Base-by-base conservation (phyloP, 805 yeast species). In the Ogataea allantospora region DNA sequence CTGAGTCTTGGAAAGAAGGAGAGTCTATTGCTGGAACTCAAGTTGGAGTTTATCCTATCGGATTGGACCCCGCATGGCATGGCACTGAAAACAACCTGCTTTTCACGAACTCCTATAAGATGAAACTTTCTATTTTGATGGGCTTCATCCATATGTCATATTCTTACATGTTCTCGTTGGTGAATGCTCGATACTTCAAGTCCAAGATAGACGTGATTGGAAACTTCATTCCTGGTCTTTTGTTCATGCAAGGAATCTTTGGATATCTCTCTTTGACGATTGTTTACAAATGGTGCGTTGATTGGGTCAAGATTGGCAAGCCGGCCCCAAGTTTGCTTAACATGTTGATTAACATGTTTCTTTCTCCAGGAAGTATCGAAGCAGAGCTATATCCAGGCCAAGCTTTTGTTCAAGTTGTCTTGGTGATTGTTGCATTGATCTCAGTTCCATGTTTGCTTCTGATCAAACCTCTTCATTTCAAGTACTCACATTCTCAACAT, bases 51-150 rank as follows among this genome's bases (percentile, higher is more conserved):
- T 93, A 93, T 57, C 67, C 81, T 5, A 68, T 93, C 58, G 99
- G 99, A 35, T 65, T 93, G 35, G 99, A 93, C 65, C 85, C 83
- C 47, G 85, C 83, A 8, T 93, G 99, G 99, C 99, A 93, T 63
- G 96, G 97, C 12, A 75, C 98, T 27, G 99, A 93, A 51, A 93
- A 93, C 66, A 80, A 82, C 35, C 71, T 93, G 53, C 65, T 95
- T 42, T 93, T 93, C 66, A 77, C 95, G 34, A 93, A 93, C 68
- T 89, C 98, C 2, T 93, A 87, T 68, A 93, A 93, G 71, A 93
- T 93, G 99, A 93, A 93, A 63, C 71, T 93, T 44, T 88, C 98
- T 2, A 83, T 93, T 40, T 71, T 93, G 50, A 83, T 93, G 89
- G 99, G 99, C 4, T 91, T 83, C 64, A 64, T 75, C 31, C 99